Evolutionary conservation across 495 filamentous ascomycete genomes (phyloP).

Genomic region (Peziza echinospora): DNA sequence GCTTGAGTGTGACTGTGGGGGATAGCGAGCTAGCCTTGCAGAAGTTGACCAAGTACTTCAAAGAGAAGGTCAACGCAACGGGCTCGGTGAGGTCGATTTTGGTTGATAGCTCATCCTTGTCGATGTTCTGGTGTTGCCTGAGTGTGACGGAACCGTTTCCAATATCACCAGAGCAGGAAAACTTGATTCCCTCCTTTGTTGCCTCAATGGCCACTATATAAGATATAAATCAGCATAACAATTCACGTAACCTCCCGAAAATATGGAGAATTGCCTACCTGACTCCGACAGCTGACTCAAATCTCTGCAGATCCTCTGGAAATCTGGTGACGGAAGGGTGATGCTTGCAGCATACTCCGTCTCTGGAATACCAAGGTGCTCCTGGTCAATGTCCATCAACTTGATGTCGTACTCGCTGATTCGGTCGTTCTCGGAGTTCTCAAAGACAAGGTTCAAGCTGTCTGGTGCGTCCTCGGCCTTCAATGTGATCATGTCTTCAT

Average conservation of each 20-base stretch:
- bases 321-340: constrained; percentile 71
- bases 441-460: constrained; percentile 84
- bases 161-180: constrained; percentile 84
- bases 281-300: constrained; percentile 82
- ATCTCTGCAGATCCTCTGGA: constrained; percentile 86
- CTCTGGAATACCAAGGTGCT: constrained; percentile 95
- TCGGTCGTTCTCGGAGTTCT: constrained; percentile 71
- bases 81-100: constrained; percentile 81
- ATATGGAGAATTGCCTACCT: constrained; percentile 35
- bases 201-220: constrained; percentile 76
- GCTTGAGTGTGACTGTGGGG: constrained; percentile 60
- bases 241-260: neutral
- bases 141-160: constrained; percentile 85
- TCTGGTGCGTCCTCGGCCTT: constrained; percentile 96
- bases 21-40: constrained; percentile 89
- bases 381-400: constrained; percentile 99
- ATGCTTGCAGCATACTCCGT: constrained; percentile 92
- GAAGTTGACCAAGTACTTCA: constrained; percentile 99
- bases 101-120: constrained; percentile 71
- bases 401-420: constrained; percentile 98
- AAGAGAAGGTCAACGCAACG: constrained; percentile 88
- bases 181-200: constrained; percentile 92
- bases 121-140: constrained; percentile 69
- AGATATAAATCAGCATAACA: neutral
- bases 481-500: constrained; percentile 83